Base-by-base conservation (phyloP, 805 yeast species). In the Sugiyamaella marilandica region DNA sequence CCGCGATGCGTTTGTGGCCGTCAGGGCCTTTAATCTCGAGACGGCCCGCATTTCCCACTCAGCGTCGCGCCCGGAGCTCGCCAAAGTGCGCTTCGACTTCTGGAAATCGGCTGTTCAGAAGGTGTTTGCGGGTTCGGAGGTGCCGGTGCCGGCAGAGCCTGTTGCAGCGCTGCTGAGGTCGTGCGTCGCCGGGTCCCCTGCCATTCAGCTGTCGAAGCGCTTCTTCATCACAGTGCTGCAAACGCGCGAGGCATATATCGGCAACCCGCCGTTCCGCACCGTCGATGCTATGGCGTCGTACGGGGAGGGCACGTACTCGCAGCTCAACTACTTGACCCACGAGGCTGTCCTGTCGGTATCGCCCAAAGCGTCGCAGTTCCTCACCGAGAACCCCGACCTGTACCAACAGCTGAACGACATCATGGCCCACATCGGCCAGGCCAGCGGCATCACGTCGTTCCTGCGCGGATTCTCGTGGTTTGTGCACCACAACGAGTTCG, bases 391-490 rank as follows among this genome's bases (percentile, higher is more conserved):
- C 43, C 68, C 75, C 0, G 57, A 56, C 5, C 62, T 81, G n/a
- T 79, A 76, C 54, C 66, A 67, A 14, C 58, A 65, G 4, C 69
- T 81, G 8, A 75, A 81, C 33, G 87, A 85, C 55, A 77, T 84
- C 9, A 77, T 82, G 10, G 94, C 95, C 0, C 95, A 87, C 67
- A 69, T 88, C 36, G 96, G 96, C 5, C 95, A 88, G 65, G 87
- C 94, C 1, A 79, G 84, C 0, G 83, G 90, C 0, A 74, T 88
- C 10, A 82, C 88, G 1, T 75, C 85, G 2, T 74, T 80, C 67
- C 73, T 88, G 11, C 70, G 84, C 49, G 87, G 85, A 0, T 63
- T 83, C 46, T 71, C 73, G 21, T 85, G 76, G 66, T 83, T 81
- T 65, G 83, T 86, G 0, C 64, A 67, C 18, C 63, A 70, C 32